phyloP scores from a whole-genome alignment of 2,329 filamentous ascomycete genomes.

The Berkeleyomyces rouxiae region DNA sequence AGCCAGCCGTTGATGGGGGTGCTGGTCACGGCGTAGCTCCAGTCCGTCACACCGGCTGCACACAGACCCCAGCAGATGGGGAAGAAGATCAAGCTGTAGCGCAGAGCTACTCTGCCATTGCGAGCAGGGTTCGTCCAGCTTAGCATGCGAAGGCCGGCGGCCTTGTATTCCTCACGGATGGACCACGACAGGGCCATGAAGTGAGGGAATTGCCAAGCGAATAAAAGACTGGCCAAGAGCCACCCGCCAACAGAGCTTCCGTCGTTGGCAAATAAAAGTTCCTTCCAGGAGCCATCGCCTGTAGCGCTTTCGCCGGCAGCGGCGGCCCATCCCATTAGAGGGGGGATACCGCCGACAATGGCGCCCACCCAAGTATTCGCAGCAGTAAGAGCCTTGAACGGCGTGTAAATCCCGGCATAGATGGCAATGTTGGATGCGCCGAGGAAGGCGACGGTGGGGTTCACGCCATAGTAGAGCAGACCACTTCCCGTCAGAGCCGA shows the following conservation, averaged over 20 bases:
- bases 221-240: conserved; percentile 69
- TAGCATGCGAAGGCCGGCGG: conserved; percentile 54
- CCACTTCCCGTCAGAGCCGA: conserved; percentile 53
- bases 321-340: conserved; percentile 95
- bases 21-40: conserved; percentile 68
- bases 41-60: conserved; percentile 66
- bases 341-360: conserved; percentile 81
- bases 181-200: conserved; percentile 88
- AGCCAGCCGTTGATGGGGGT: conserved; percentile 77
- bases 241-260: conserved; percentile 61
- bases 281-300: conserved; percentile 56
- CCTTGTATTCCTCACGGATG: conserved; percentile 78
- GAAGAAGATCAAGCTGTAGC: conserved; percentile 74
- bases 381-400: conserved; percentile 70
- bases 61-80: conserved; percentile 73
- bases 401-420: conserved; percentile 86
- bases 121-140: conserved; percentile 72
- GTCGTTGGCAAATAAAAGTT: conserved; percentile 52
- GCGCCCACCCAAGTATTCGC: conserved; percentile 93
- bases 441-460: conserved; percentile 78
- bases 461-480: conserved; percentile 75
- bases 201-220: conserved; percentile 96
- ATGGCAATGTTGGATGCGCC: conserved; percentile 72
- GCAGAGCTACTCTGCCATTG: conserved; percentile 72
- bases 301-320: conserved; percentile 78